Conservation (phyloP, 495 filamentous ascomycete genomes). For the Pseudotulostoma volvatum region DNA sequence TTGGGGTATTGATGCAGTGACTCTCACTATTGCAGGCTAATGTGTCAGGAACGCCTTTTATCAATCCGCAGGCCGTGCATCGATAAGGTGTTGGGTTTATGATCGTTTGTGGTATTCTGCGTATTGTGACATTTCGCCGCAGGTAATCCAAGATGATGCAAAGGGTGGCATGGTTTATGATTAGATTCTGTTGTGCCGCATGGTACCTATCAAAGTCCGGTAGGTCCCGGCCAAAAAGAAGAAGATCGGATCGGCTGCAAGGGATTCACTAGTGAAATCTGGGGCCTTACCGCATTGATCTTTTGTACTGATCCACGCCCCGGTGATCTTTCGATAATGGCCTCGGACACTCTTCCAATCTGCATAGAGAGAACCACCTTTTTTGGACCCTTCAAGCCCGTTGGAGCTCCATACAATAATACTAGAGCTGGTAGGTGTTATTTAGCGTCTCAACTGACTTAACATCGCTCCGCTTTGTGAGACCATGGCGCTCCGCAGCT, state of each 20-base stretch:
- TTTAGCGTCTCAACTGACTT: too few relatives aligned
- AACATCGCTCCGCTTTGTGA: too few relatives aligned
- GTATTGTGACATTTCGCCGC: constrained; percentile 7
- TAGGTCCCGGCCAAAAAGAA: background rate
- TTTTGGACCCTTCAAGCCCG: too few relatives aligned
- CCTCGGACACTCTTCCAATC: too few relatives aligned
- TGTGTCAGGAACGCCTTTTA: constrained; percentile 11
- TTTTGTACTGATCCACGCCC: too few relatives aligned
- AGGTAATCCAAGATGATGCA: constrained; percentile 16
- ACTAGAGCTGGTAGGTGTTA: too few relatives aligned
- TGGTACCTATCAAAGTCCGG: constrained; percentile 6
- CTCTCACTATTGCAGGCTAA: constrained; percentile 1
- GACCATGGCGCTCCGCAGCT: too few relatives aligned
- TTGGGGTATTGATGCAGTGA: background rate
- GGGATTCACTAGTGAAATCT: too few relatives aligned
- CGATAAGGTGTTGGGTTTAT: constrained; percentile 11
- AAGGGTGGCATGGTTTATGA: constrained; percentile 12
- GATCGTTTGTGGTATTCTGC: constrained; percentile 11
- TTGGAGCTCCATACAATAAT: too few relatives aligned
- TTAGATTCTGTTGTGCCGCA: constrained; percentile 16
- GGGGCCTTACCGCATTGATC: too few relatives aligned
- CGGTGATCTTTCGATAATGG: too few relatives aligned
- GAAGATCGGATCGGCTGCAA: background rate
- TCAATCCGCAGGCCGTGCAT: constrained; percentile 13
- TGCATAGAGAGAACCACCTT: too few relatives aligned